Evolutionary conservation across 2,329 filamentous ascomycete genomes (phyloP).

Genomic region (Cladophialophora exuberans): DNA sequence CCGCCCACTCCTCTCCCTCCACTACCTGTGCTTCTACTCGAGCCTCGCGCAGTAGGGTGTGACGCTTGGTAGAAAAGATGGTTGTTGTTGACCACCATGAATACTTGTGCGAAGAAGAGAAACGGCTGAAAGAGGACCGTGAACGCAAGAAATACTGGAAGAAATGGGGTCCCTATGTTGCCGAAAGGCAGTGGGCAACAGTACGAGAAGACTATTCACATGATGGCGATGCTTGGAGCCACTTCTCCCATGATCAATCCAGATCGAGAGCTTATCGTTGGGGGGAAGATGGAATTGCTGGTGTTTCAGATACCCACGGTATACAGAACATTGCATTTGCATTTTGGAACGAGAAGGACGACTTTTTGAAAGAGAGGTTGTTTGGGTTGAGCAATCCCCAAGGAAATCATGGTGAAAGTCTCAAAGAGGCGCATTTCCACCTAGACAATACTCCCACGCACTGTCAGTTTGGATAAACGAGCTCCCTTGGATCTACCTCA

Average conservation of each 20-base stretch:
- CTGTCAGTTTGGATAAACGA: slow-evolving; percentile 41
- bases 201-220: slow-evolving; percentile 93
- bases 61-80: slow-evolving; percentile 59
- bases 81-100: slow-evolving; percentile 87
- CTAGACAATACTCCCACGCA: slow-evolving; percentile 84
- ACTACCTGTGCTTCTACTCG: slow-evolving; percentile 6
- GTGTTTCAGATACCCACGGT: slow-evolving; percentile 91
- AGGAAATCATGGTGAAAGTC: slow-evolving; percentile 94
- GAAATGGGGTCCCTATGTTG: slow-evolving; percentile 93
- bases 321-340: slow-evolving; percentile 91
- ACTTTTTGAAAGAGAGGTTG: slow-evolving; percentile 90
- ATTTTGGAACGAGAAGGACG: slow-evolving; percentile 97
- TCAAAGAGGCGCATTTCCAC: slow-evolving; percentile 97
- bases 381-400: slow-evolving; percentile 96
- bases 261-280: slow-evolving; percentile 87
- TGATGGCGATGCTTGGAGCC: slow-evolving; percentile 90
- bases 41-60: background rate
- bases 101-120: slow-evolving; percentile 87
- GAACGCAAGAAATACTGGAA: slow-evolving; percentile 93
- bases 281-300: slow-evolving; percentile 96
- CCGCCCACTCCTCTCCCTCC: no score
- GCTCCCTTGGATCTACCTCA: background rate
- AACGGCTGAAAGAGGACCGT: slow-evolving; percentile 82
- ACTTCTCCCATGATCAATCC: slow-evolving; percentile 92
- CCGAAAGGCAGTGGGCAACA: slow-evolving; percentile 90